These are phyloP conservation scores for Diplodia corticola DNA, from an alignment of 2,329 filamentous ascomycete genomes.

Conservation along the genomic window DNA sequence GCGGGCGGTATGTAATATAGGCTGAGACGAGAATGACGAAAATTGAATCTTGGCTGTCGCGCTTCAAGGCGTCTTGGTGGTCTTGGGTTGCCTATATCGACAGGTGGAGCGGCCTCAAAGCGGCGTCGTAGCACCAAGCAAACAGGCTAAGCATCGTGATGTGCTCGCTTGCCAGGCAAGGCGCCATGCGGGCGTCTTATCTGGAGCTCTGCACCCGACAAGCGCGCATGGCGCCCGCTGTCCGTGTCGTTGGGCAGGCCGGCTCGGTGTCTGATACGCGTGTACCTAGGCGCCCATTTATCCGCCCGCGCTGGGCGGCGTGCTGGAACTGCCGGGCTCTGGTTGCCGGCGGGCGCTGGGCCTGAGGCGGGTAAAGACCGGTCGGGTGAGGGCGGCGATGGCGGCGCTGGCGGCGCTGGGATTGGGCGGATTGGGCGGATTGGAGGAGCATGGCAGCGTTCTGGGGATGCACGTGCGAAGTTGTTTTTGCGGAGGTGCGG, in stretches of 20 bases:
- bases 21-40: conserved; percentile 9
- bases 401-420: neutral
- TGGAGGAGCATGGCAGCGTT: neutral
- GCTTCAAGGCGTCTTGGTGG: neutral
- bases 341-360: neutral
- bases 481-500: conserved; percentile 9
- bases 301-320: neutral
- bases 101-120: neutral
- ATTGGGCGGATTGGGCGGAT: conserved; percentile 1
- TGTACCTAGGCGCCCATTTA: conserved; percentile 2
- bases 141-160: conserved; percentile 20
- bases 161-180: conserved; percentile 15
- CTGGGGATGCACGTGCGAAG: conserved; percentile 5
- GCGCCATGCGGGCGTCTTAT: conserved; percentile 2
- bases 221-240: neutral
- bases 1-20: conserved; percentile 8
- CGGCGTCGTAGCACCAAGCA: neutral
- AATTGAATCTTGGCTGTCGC: neutral
- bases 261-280: conserved; percentile 4
- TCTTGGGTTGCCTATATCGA: neutral
- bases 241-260: neutral
- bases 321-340: neutral
- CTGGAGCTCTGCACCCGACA: too few species aligned
- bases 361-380: neutral
- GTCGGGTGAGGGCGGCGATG: neutral